phyloP scores from a whole-genome alignment of 2,329 filamentous ascomycete species.

The Cercospora brassicicola region DNA sequence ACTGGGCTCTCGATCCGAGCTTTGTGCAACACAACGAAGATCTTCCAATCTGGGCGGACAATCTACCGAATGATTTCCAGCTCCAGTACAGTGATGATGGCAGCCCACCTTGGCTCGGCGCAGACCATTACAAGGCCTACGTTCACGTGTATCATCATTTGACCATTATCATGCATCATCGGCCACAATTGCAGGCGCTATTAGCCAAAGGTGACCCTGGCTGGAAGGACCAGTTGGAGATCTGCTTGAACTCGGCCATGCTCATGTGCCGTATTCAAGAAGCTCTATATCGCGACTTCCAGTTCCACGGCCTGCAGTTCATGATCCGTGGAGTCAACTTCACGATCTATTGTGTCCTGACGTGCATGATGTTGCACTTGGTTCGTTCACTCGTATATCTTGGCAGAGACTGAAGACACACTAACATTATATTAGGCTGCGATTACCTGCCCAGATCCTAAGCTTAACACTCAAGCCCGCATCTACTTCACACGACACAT shows the following conservation, averaged over 20 bases:
- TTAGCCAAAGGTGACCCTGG: slow-evolving; percentile 74
- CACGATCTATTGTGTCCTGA: slow-evolving; percentile 86
- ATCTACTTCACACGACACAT: slow-evolving; percentile 92
- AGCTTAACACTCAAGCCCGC: slow-evolving; percentile 78
- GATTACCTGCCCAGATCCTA: slow-evolving; percentile 87
- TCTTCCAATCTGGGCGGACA: slow-evolving; percentile 73
- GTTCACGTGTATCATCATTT: slow-evolving; percentile 87
- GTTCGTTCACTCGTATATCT: slow-evolving; percentile 56
- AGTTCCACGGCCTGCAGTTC: slow-evolving; percentile 76
- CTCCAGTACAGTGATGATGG: slow-evolving; percentile 76
- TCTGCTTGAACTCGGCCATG: slow-evolving; percentile 83
- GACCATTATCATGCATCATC: slow-evolving; percentile 79
- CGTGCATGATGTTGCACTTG: slow-evolving; percentile 88
- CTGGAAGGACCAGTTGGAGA: slow-evolving; percentile 85
- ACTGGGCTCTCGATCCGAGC: slow-evolving; percentile 83
- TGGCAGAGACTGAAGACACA: background rate
- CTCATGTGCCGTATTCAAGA: slow-evolving; percentile 84
- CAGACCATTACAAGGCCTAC: slow-evolving; percentile 85
- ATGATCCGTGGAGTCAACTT: slow-evolving; percentile 96
- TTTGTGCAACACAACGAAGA: slow-evolving; percentile 76
- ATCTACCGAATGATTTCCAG: slow-evolving; percentile 75
- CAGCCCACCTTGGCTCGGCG: slow-evolving; percentile 72
- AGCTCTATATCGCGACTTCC: slow-evolving; percentile 72
- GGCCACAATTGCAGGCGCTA: slow-evolving; percentile 74
- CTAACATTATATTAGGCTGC: slow-evolving; percentile 60